Evolutionary conservation across 345 rosid genomes (phyloP).

Genomic region (Euphorbia peplus): DNA sequence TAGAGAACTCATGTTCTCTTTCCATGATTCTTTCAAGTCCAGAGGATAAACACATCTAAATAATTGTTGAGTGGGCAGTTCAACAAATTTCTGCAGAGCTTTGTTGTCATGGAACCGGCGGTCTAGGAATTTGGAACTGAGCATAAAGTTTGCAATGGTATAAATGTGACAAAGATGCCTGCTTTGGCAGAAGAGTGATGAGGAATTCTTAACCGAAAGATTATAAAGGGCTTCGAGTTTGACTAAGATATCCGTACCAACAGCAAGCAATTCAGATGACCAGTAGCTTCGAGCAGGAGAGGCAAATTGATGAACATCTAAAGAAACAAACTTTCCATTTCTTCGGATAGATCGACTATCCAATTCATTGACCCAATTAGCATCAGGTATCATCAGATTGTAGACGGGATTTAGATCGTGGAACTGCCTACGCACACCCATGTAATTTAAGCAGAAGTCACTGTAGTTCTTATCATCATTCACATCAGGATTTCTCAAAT

Average conservation of each 20-base stretch:
- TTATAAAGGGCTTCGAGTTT: conserved; percentile 27
- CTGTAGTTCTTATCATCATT: conserved; percentile 22
- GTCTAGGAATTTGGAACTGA: conserved; percentile 13
- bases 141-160: conserved; percentile 36
- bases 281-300: conserved; percentile 32
- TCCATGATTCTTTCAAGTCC: conserved; percentile 33
- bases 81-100: conserved; percentile 14
- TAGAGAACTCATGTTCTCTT: conserved; percentile 27
- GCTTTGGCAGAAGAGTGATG: conserved; percentile 22
- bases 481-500: conserved; percentile 10
- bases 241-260: conserved; percentile 35
- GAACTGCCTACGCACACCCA: conserved; percentile 37
- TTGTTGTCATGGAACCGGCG: not conserved
- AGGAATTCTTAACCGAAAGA: conserved; percentile 8
- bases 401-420: conserved; percentile 15
- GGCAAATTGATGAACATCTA: conserved; percentile 30
- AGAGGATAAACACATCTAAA: conserved; percentile 34
- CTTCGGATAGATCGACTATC: conserved; percentile 4
- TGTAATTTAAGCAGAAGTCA: conserved; percentile 45
- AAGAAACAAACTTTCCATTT: conserved; percentile 15
- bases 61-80: conserved; percentile 15
- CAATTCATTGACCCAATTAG: conserved; percentile 34
- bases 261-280: conserved; percentile 33
- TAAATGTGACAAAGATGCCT: conserved; percentile 24
- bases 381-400: conserved; percentile 32